These are phyloP conservation scores for Exsudoporus frostii DNA, from an alignment of 768 basidiomycete species.

Conservation along the genomic window DNA sequence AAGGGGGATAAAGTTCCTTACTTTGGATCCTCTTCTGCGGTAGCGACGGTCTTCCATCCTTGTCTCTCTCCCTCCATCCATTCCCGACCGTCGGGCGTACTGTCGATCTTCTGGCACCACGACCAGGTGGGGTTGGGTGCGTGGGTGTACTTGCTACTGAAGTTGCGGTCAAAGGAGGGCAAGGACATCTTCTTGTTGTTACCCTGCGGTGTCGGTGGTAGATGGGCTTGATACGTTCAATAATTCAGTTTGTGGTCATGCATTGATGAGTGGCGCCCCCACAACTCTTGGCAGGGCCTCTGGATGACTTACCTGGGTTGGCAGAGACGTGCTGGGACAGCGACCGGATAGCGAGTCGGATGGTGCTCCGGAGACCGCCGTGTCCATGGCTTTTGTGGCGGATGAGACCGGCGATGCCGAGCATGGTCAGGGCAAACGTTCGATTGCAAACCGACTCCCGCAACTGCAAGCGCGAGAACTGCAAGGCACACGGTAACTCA, in stretches of 20 bases:
- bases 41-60: conserved; percentile 33
- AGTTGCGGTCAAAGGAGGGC: conserved; percentile 18
- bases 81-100: conserved; percentile 21
- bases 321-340: neutral
- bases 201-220: neutral
- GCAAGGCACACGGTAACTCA: no score
- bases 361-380: neutral
- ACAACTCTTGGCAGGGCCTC: neutral
- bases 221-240: neutral
- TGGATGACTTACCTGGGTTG: neutral
- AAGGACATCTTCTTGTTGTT: conserved; percentile 13
- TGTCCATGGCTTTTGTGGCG: neutral
- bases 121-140: conserved; percentile 32
- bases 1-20: conserved; percentile 4
- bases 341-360: neutral
- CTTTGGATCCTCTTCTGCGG: conserved; percentile 27
- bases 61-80: conserved; percentile 35
- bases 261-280: neutral
- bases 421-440: neutral
- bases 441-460: no score
- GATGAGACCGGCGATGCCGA: neutral
- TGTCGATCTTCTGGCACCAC: conserved; percentile 26
- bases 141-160: conserved; percentile 22
- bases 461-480: no score
- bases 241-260: neutral